Percentiles rank a stretch among this genome's conserved stretches.
Conservation (phyloP, 495 filamentous ascomycete genomes). For the Pseudevernia furfuracea region DNA sequence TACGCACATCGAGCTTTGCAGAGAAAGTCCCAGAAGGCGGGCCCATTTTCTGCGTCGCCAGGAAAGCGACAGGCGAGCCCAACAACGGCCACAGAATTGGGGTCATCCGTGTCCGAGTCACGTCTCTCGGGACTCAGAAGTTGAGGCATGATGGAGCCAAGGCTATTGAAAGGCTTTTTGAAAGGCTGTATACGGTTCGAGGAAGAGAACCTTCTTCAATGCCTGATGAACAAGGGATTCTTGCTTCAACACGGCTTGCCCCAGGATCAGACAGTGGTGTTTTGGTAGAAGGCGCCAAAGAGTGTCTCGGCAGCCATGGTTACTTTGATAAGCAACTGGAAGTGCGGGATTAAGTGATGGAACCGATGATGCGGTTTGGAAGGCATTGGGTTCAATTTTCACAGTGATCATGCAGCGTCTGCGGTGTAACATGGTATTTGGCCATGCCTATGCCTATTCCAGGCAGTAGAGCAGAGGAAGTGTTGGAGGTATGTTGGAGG, state of each 20-base stretch:
- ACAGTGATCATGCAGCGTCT: not conserved
- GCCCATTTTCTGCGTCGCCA: conserved; percentile 44
- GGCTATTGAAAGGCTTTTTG: no score
- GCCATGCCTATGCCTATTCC: not conserved
- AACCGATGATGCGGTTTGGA: not conserved
- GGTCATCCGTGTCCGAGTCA: conserved; percentile 14
- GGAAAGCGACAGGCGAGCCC: conserved; percentile 44
- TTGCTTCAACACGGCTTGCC: not conserved
- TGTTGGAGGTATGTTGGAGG: no score
- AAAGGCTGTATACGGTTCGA: not conserved
- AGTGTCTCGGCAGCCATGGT: not conserved
- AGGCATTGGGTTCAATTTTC: not conserved
- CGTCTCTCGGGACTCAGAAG: conserved; percentile 3
- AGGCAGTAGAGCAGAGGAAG: not conserved
- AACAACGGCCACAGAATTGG: conserved; percentile 39
- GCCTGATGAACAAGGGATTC: not conserved
- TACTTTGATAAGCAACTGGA: not conserved
- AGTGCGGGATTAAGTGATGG: not conserved
- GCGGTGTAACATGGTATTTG: not conserved
- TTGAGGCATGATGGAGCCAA: not conserved
- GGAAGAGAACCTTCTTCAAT: not conserved
- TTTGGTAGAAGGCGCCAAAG: not conserved
- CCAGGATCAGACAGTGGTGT: not conserved
- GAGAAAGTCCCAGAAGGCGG: conserved; percentile 51
- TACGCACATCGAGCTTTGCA: conserved; percentile 32